phyloP scores from a whole-genome alignment of 73 alveolate genomes.

The Durusdinium trenchii region DNA sequence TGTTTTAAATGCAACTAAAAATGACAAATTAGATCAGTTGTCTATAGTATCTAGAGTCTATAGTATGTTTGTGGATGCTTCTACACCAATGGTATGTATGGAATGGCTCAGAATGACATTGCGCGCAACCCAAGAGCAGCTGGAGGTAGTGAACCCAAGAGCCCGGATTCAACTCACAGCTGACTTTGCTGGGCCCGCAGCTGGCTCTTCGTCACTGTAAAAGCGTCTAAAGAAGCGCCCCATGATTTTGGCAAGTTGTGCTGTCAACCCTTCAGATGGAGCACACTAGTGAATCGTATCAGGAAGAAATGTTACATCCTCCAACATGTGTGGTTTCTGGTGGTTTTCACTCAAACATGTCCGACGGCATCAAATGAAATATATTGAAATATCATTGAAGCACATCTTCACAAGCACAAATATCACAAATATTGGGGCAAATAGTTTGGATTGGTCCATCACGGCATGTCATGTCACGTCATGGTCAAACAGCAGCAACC shows the following conservation, averaged over 20 bases:
- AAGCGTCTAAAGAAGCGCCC: slow-evolving; percentile 84
- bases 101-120: no score
- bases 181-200: not conserved
- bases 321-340: not conserved
- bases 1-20: no score
- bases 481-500: not conserved
- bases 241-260: slow-evolving; percentile 46
- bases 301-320: not conserved
- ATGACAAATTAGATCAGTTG: no score
- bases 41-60: no score
- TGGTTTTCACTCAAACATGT: not conserved
- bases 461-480: not conserved
- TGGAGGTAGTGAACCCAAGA: not conserved
- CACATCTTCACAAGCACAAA: not conserved
- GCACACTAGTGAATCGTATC: not conserved
- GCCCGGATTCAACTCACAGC: not conserved
- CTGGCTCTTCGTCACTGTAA: slow-evolving; percentile 90
- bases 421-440: not conserved
- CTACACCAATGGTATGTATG: no score
- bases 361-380: not conserved
- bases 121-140: no score
- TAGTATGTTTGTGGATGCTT: no score
- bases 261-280: no score
- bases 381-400: not conserved
- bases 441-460: not conserved